phyloP scores from a whole-genome alignment of 2,329 filamentous ascomycete genomes.

The Aspergillus latus region DNA sequence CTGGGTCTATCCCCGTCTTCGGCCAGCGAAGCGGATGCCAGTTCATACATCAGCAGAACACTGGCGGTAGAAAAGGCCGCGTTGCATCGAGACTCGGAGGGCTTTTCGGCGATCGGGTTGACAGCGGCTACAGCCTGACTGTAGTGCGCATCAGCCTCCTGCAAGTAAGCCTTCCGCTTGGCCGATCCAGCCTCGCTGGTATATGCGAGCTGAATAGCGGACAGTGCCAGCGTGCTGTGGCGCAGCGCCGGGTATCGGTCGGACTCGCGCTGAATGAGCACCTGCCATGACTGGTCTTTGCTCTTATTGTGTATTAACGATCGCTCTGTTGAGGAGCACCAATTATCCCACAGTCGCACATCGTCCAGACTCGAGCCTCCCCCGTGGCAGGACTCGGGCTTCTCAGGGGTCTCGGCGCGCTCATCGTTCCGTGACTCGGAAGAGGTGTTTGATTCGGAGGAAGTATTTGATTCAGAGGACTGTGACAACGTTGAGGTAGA shows the following conservation, averaged over 20 bases:
- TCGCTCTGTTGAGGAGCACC: not conserved
- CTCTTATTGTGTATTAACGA: conserved; percentile 3
- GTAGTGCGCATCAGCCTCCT: conserved; percentile 1
- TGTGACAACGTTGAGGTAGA: not conserved
- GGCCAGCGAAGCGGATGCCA: conserved; percentile 6
- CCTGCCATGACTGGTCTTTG: conserved; percentile 11
- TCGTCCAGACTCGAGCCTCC: not conserved
- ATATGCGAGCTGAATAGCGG: conserved; percentile 2
- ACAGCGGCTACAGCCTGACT: not conserved
- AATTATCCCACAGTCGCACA: not conserved
- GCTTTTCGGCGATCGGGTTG: not conserved
- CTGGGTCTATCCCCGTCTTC: not conserved
- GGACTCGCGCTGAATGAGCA: conserved; percentile 8
- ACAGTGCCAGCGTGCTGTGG: conserved; percentile 11
- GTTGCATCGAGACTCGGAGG: not conserved
- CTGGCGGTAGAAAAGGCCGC: conserved; percentile 1
- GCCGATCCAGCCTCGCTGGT: not conserved
- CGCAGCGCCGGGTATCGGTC: not conserved
- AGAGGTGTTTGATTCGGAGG: not conserved
- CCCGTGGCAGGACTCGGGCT: not conserved
- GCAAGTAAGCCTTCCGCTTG: not conserved
- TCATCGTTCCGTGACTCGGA: not conserved
- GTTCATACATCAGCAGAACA: conserved; percentile 3
- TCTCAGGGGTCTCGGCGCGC: not conserved
- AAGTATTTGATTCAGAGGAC: too few relatives aligned